Base-by-base conservation (phyloP, 495 filamentous ascomycete species). In the Tuber umbilicatum region DNA sequence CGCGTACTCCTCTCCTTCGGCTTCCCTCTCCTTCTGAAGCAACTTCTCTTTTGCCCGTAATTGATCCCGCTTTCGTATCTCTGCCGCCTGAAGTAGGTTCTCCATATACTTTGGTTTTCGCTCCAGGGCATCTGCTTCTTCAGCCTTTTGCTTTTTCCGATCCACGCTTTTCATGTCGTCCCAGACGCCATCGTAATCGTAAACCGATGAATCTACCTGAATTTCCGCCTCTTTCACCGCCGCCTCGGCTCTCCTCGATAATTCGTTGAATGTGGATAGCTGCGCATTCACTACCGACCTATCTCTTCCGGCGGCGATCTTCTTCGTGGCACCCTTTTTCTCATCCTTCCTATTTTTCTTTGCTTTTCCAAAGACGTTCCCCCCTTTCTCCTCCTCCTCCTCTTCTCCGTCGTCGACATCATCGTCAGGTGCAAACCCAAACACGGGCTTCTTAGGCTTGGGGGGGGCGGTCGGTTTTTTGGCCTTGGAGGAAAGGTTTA, bases 1-100 rank as follows among this genome's bases (percentile, higher is more conserved):
- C 0, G 89, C 91, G 81, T 93, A 97, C 83, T 94, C 93, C 21
- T 97, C 96, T 16, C 95, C 95, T 84, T 99, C 95, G 0, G 90
- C 91, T 78, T 94, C 96, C 47, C 95, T 89, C 83, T 99, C 96
- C 68, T 90, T 90, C 78, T 92, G 90, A 41, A 98, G 85, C 83
- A 93, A 86, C 81, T 93, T 92, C 83, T 99, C 95, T 77, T 93
- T 90, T 21, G 95, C 95, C 14, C 96, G 90, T 45, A 92, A 85
- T 70, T 92, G 89, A 84, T 97, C 95, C 39, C 93, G 91, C 84
- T 97, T 97, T 42, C 96, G 90, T 42, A 93, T 83, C 74, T 94
- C 92, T 2, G 95, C 93, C 1, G 93, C 92, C 19, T 89, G 89
- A 35, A 97, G 84, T 38, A 99, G 84, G 68, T 88, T 88, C 67